These are phyloP conservation scores for Pythium biforme DNA, from an alignment of 352 stramenopile genomes.

Conservation along the genomic window DNA sequence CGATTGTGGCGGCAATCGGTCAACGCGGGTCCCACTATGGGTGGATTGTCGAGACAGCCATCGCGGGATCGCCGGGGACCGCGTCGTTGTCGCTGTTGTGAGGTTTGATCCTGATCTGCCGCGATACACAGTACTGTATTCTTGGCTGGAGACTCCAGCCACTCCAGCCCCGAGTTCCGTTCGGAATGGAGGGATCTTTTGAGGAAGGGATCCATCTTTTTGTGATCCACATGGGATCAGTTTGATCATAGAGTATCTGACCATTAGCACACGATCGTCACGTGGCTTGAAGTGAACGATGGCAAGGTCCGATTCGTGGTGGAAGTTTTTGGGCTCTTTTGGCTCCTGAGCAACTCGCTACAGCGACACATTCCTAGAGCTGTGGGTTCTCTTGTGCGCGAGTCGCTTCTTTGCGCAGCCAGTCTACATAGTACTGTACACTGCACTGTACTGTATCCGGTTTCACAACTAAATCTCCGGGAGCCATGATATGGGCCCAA, in stretches of 20 bases:
- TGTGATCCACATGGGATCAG: too few relatives aligned
- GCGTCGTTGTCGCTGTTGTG: background rate
- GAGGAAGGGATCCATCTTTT: too few relatives aligned
- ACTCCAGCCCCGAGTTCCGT: too few relatives aligned
- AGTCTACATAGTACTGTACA: background rate
- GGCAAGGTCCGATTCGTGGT: too few relatives aligned
- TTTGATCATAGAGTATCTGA: too few relatives aligned
- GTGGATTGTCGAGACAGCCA: conserved; percentile 5
- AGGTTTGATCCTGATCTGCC: background rate
- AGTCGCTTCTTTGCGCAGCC: background rate
- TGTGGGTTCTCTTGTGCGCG: background rate
- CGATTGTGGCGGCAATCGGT: background rate
- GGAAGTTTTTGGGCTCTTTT: background rate
- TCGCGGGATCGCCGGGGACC: background rate
- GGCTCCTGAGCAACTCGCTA: background rate
- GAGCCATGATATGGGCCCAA: background rate
- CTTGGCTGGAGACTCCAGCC: background rate
- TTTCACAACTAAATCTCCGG: too few relatives aligned
- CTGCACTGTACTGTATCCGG: too few relatives aligned
- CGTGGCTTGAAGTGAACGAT: too few relatives aligned
- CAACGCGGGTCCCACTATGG: background rate
- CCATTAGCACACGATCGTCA: too few relatives aligned
- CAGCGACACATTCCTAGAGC: background rate
- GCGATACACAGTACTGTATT: background rate
- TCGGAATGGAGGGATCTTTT: too few relatives aligned